Conservation (phyloP, 148 eudicot genomes). For the Selenicereus undatus region DNA sequence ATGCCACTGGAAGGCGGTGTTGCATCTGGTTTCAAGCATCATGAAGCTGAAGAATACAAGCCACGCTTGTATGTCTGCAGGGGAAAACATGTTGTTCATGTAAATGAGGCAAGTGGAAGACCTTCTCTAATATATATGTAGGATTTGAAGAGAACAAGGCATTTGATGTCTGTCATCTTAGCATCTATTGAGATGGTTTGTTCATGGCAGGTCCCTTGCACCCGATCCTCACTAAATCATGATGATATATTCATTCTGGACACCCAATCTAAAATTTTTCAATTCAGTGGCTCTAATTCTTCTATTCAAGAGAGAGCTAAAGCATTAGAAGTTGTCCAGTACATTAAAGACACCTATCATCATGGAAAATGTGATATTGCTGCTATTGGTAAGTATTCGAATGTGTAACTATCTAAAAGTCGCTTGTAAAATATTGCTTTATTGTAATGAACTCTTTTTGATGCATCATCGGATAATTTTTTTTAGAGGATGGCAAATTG, state of each 20-base stretch:
- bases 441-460: slow-evolving; percentile 5
- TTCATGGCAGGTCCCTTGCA: slow-evolving; percentile 75
- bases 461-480: slow-evolving; percentile 1
- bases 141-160: background rate
- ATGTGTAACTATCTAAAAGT: background rate
- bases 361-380: slow-evolving; percentile 95
- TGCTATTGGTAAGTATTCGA: slow-evolving; percentile 61
- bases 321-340: slow-evolving; percentile 94
- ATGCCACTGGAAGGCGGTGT: slow-evolving; percentile 92
- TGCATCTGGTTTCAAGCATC: slow-evolving; percentile 79
- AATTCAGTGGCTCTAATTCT: slow-evolving; percentile 92
- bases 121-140: slow-evolving; percentile 11
- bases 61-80: slow-evolving; percentile 71
- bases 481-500: slow-evolving; percentile 86
- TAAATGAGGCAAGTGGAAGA: slow-evolving; percentile 63
- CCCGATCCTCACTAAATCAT: slow-evolving; percentile 89
- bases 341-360: slow-evolving; percentile 85
- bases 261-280: slow-evolving; percentile 83
- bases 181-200: slow-evolving; percentile 9
- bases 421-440: background rate
- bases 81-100: slow-evolving; percentile 95
- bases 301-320: slow-evolving; percentile 98
- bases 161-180: slow-evolving; percentile 5
- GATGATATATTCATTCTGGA: slow-evolving; percentile 94
- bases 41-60: slow-evolving; percentile 61